Evolutionary conservation across 257 asterid genomes (phyloP).

Genomic region (Salvia hispanica): DNA sequence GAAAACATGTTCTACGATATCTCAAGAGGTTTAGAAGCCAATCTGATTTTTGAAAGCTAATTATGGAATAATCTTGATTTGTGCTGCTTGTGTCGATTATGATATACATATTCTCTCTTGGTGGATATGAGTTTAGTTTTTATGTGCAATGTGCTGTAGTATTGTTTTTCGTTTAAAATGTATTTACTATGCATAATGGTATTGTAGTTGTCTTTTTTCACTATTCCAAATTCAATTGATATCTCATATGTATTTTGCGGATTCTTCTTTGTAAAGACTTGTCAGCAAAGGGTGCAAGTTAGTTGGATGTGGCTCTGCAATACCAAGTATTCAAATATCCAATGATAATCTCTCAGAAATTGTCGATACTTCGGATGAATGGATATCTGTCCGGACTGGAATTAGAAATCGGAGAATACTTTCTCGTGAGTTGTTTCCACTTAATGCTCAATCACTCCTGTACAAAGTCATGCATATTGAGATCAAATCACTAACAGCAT

Average conservation of each 20-base stretch:
- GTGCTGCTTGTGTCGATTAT: background rate
- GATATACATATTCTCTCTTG: background rate
- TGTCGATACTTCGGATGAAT: constrained; percentile 80
- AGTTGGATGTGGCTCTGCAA: constrained; percentile 85
- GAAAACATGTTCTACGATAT: background rate
- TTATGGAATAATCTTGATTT: background rate
- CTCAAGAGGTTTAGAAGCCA: background rate
- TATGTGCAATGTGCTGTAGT: background rate
- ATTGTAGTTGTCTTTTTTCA: background rate
- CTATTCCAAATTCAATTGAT: background rate
- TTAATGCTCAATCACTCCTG: constrained; percentile 11
- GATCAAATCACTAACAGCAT: background rate
- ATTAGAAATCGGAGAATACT: constrained; percentile 80
- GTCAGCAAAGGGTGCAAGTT: constrained; percentile 73
- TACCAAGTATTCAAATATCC: constrained; percentile 68
- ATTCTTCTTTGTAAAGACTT: constrained; percentile 39
- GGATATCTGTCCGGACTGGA: constrained; percentile 87
- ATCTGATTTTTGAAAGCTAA: background rate
- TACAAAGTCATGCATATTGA: constrained; percentile 13
- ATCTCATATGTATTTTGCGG: background rate
- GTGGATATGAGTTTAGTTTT: background rate
- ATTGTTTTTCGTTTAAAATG: background rate
- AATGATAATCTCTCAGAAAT: constrained; percentile 72
- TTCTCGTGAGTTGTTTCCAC: constrained; percentile 52
- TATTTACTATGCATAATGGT: too few species aligned